Evolutionary conservation across 2,329 filamentous ascomycete genomes (phyloP), one percentile per base, ranked within the genome.

Genomic region (Xylaria sp.): DNA sequence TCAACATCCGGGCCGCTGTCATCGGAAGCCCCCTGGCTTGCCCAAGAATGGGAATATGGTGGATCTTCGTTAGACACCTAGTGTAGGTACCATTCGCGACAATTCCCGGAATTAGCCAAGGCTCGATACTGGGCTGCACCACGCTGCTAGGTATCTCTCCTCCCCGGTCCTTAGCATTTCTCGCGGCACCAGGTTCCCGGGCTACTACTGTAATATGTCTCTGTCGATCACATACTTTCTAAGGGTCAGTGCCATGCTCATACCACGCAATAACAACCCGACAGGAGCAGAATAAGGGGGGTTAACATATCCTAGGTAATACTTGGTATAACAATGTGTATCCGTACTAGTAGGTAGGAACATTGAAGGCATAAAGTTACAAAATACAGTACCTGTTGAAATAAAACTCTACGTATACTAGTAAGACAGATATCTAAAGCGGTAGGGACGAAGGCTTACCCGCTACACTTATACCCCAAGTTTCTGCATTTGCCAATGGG

Each of bases 71-170:
- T n/a, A 18, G 15, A 8, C 34, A 37, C 44, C 25, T 46, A 46
- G n/a, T 48, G 8, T 48, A 20, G 60, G 62, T 74, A 66, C 63
- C 69, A 75, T 73, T 79, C 76, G 76, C 74, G 76, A 78, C 74
- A 73, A 73, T 77, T 74, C 66, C 77, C 76, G 62, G 63, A 78
- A 74, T 50, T 51, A 73, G 76, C 60, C 75, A 77, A 72, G 74
- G 65, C 68, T 65, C n/a, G 34, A 15, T 37, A 20, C 12, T 37
- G 54, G 52, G 41, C 9, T 37, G 18, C 37, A 58, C 55, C 44
- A 54, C 8, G 63, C 34, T 61, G 15, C 10, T 28, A 54, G 23
- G 25, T 28, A 57, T 41, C 8, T 20, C 25, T 20, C 25, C 25
- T 20, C 32, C 39, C 32, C 54, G 41, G 68, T 20, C 23, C 59